Percentiles rank a stretch among this genome's conserved stretches.
These are phyloP conservation scores for Hymenoscyphus repandus DNA, from an alignment of 2,329 filamentous ascomycete species.

Conservation along the genomic window DNA sequence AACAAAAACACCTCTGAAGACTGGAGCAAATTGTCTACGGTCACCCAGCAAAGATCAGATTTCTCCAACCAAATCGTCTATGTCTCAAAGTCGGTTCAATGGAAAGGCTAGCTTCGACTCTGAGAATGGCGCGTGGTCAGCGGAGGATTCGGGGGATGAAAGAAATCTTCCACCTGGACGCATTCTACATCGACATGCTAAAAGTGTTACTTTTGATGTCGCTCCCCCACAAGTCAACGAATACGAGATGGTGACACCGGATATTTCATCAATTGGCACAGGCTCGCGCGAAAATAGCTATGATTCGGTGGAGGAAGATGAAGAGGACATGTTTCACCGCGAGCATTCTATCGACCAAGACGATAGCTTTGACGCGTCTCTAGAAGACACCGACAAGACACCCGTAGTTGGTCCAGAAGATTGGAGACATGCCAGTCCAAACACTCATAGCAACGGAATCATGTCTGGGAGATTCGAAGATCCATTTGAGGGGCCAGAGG, in stretches of 20 bases:
- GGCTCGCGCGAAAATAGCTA: constrained; percentile 91
- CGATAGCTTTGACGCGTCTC: constrained; percentile 91
- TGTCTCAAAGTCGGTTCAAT: constrained; percentile 64
- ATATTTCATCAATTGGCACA: constrained; percentile 85
- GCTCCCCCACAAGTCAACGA: constrained; percentile 93
- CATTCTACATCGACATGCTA: constrained; percentile 75
- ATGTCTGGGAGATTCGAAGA: constrained; percentile 44
- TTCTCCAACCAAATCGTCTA: constrained; percentile 85
- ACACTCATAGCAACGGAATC: constrained; percentile 26
- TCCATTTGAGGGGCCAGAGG: constrained; percentile 58
- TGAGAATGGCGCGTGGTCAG: constrained; percentile 63
- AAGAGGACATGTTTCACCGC: constrained; percentile 49
- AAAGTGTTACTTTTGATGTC: constrained; percentile 95
- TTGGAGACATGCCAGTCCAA: constrained; percentile 72
- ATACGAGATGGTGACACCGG: constrained; percentile 96
- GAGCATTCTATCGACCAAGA: constrained; percentile 54
- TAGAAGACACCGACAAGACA: constrained; percentile 95
- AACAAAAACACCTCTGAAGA: constrained; percentile 36
- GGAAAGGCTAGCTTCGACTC: constrained; percentile 59
- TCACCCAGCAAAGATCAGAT: constrained; percentile 64
- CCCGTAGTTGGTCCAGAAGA: constrained; percentile 96
- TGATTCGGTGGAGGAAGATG: constrained; percentile 75
- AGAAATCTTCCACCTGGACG: constrained; percentile 59
- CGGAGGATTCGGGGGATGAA: constrained; percentile 56
- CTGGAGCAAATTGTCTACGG: constrained; percentile 20